These are phyloP conservation scores for Tripterygium wilfordii DNA, from an alignment of 177 flowering plant genomes.

Conservation along the genomic window DNA sequence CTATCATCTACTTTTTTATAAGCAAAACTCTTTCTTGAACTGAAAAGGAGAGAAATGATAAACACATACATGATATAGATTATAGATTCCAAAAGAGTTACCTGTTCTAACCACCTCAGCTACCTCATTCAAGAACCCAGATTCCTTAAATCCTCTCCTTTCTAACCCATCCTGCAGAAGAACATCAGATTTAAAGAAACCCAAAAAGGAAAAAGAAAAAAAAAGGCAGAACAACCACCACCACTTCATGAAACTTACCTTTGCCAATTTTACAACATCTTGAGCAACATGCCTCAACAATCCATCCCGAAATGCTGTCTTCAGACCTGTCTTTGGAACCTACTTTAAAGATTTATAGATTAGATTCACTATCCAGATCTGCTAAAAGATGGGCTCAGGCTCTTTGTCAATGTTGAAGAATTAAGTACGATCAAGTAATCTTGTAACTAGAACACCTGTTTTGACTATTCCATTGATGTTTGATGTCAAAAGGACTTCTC, in stretches of 20 bases:
- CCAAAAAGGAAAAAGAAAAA: not conserved
- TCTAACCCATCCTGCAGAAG: constrained; percentile 83
- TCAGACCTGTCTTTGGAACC: constrained; percentile 84
- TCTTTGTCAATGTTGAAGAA: not conserved
- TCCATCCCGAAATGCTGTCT: constrained; percentile 93
- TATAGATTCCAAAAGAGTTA: constrained; percentile 6
- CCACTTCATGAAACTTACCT: too few relatives aligned
- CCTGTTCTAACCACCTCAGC: constrained; percentile 87
- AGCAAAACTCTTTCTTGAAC: too few relatives aligned
- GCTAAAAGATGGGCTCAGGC: not conserved
- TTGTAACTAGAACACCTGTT: not conserved
- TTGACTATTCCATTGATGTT: too few relatives aligned
- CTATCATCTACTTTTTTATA: too few relatives aligned
- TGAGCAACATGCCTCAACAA: constrained; percentile 80
- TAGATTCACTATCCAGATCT: constrained; percentile 2
- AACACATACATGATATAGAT: not conserved
- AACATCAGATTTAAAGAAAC: not conserved
- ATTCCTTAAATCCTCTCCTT: constrained; percentile 90
- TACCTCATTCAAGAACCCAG: constrained; percentile 83
- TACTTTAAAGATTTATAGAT: constrained; percentile 13
- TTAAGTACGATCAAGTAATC: not conserved
- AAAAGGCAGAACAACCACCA: not conserved
- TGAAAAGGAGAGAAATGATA: too few relatives aligned
- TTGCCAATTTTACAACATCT: constrained; percentile 73
- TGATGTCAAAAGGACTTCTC: too few relatives aligned